phyloP scores from a whole-genome alignment of 345 rosid genomes.

The Hirschfeldia incana region DNA sequence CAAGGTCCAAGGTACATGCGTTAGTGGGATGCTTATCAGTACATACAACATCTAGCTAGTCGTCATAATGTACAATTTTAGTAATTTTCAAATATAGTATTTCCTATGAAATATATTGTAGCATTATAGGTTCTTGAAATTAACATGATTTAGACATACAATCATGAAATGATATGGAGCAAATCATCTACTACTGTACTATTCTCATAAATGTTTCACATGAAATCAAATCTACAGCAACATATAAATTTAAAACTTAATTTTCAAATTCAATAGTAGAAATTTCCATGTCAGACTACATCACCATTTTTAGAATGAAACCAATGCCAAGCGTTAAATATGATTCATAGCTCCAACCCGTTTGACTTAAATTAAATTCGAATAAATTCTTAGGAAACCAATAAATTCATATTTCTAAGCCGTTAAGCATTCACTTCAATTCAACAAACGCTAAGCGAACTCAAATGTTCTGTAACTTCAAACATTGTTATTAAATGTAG shows the following conservation, averaged over 20 bases:
- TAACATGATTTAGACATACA: background rate
- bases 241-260: background rate
- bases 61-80: background rate
- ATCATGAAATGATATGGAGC: conserved; percentile 9
- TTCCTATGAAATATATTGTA: background rate
- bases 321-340: background rate
- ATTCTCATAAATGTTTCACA: background rate
- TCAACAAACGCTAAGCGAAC: background rate
- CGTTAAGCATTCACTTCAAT: background rate
- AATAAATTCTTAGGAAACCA: background rate
- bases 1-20: background rate
- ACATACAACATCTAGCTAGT: background rate
- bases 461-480: background rate
- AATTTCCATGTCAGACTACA: background rate
- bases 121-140: background rate
- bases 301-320: background rate
- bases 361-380: conserved; percentile 14
- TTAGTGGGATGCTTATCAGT: background rate
- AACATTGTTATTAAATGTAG: background rate
- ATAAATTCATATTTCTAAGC: conserved; percentile 17
- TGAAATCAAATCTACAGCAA: background rate
- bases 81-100: background rate
- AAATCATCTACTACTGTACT: background rate
- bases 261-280: background rate
- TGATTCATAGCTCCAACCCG: conserved; percentile 3